Evolutionary conservation across 208 protist species (phyloP).

Genomic region (Acanthamoeba healyi): DNA sequence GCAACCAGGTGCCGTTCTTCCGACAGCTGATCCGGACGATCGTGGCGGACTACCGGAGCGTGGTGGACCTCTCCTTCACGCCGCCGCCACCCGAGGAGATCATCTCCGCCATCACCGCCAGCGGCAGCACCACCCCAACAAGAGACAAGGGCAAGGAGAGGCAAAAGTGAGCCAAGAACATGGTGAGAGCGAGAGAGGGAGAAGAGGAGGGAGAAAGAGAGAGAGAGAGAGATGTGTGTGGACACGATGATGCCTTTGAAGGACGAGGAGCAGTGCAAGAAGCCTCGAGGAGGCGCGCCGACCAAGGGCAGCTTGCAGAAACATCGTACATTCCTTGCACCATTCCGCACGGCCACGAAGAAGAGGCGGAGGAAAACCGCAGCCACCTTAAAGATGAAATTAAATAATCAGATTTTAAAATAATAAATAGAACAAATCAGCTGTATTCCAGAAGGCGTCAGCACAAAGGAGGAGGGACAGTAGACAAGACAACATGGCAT

Average conservation of each 20-base stretch:
- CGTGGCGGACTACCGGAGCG: constrained; percentile 32
- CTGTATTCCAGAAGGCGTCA: too few species aligned
- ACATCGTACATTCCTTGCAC: too few species aligned
- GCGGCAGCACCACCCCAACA: not conserved
- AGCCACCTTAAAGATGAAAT: not conserved
- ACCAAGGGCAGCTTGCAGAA: too few species aligned
- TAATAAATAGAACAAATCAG: too few species aligned
- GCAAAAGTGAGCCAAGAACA: not conserved
- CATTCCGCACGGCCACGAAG: too few species aligned
- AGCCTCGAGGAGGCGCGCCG: too few species aligned
- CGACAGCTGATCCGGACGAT: constrained; percentile 48
- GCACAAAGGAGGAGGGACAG: not conserved
- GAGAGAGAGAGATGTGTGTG: too few species aligned
- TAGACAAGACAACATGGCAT: not conserved
- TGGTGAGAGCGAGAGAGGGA: too few species aligned
- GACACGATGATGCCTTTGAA: too few species aligned
- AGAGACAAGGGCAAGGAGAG: not conserved
- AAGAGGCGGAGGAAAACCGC: not conserved
- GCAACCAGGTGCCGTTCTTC: constrained; percentile 60
- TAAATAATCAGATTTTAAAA: not conserved
- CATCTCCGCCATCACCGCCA: not conserved
- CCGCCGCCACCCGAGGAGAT: constrained; percentile 45
- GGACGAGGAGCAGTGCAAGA: too few species aligned
- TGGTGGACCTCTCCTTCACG: constrained; percentile 19
- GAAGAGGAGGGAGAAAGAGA: too few species aligned